Evolutionary conservation across 495 filamentous ascomycete genomes (phyloP), one percentile per base, ranked within the genome.

Genomic region (Penicillium flavigenum): DNA sequence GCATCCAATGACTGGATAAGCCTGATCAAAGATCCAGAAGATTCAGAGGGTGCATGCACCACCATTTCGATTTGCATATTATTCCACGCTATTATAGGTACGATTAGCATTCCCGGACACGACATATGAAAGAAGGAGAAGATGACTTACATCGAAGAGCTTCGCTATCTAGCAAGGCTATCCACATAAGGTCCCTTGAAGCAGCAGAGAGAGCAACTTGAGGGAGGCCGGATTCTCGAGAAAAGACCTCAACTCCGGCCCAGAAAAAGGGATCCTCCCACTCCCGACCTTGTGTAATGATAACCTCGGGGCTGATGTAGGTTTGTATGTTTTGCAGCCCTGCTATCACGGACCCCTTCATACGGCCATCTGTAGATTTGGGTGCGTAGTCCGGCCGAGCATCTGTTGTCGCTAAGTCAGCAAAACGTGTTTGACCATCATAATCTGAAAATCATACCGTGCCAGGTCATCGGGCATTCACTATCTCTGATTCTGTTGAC

Each of bases 51-150:
- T n/a, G 87, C 88, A 47, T 91, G 86, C 32, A 96, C 82, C 9
- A 92, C 68, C 22, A 96, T 87, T 51, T 95, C 89, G 47, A 96
- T 77, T 38, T 76, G 81, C 6, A 87, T 72, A 43, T 83, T 81
- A 62, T 90, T 85, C 91, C 91, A 96, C 27, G 79, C 89, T 90
- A 58, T 47, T 26, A 29, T 3, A 39, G 0, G 36, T 11, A 17
- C n/a, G 42, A 49, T 66, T 39, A 66, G 63, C 47, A 52, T 31
- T 17, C 27, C 9, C 6, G 9, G n/a, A 20, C 2, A 2, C 8
- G 3, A 55, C 17, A 29, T 7, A 32, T 11, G 16, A 34, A 9
- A 38, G 5, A 11, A 1, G 5, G 31, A 12, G 12, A n/a, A 16
- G 17, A 14, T 9, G 19, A 4, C 75, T 71, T 79, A 89, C 87